phyloP scores from a whole-genome alignment of 495 filamentous ascomycete genomes.

The Cercophora scortea region DNA sequence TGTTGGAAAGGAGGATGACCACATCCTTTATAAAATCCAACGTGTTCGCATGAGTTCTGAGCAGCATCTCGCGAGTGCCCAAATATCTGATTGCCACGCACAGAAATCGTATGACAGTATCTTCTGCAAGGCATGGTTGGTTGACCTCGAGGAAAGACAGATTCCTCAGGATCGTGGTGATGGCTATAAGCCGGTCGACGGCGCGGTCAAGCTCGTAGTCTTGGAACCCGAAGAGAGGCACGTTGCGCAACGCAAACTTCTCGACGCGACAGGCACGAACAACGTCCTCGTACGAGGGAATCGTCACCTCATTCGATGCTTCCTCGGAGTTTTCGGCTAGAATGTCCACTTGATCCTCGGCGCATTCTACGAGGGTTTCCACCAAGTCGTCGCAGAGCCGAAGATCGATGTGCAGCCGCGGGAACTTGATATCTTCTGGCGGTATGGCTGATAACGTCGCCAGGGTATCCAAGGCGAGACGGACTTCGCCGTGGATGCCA shows the following conservation, averaged over 20 bases:
- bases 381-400: slow-evolving; percentile 79
- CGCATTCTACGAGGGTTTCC: slow-evolving; percentile 82
- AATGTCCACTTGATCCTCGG: slow-evolving; percentile 74
- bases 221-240: slow-evolving; percentile 64
- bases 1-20: slow-evolving; percentile 79
- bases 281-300: slow-evolving; percentile 82
- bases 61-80: slow-evolving; percentile 80
- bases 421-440: slow-evolving; percentile 14
- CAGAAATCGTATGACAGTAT: slow-evolving; percentile 70
- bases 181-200: slow-evolving; percentile 78
- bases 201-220: slow-evolving; percentile 80
- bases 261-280: slow-evolving; percentile 68
- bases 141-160: slow-evolving; percentile 76
- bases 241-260: slow-evolving; percentile 57
- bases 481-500: slow-evolving; percentile 80
- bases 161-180: slow-evolving; percentile 89
- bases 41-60: slow-evolving; percentile 72
- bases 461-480: slow-evolving; percentile 79
- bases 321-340: slow-evolving; percentile 74
- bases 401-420: slow-evolving; percentile 44
- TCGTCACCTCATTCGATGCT: slow-evolving; percentile 71
- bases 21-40: slow-evolving; percentile 96
- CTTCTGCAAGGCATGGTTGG: slow-evolving; percentile 59
- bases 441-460: slow-evolving; percentile 50
- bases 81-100: slow-evolving; percentile 75